phyloP scores from a whole-genome alignment of 805 yeast genomes.

The Tetrapisispora phaffii region DNA sequence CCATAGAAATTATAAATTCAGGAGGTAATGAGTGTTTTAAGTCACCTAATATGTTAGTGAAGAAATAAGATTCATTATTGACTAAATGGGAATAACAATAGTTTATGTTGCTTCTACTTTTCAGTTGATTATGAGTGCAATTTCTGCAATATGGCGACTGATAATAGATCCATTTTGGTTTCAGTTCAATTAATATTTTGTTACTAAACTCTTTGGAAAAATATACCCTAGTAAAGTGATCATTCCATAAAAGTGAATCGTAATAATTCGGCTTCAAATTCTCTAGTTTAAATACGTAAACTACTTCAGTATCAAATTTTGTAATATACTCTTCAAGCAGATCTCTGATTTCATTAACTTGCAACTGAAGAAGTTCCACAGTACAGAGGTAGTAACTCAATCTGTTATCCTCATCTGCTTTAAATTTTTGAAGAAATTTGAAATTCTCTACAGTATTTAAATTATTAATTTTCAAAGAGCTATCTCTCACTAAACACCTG shows the following conservation, averaged over 20 bases:
- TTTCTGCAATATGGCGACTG: conserved; percentile 20
- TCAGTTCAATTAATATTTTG: conserved; percentile 19
- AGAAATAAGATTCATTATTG: conserved; percentile 7
- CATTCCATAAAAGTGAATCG: conserved; percentile 6
- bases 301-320: conserved; percentile 7
- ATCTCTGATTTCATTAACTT: background rate
- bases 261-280: conserved; percentile 10
- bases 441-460: conserved; percentile 14
- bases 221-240: conserved; percentile 20
- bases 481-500: conserved; percentile 20
- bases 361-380: conserved; percentile 9
- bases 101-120: conserved; percentile 10
- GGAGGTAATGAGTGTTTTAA: conserved; percentile 6
- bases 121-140: conserved; percentile 21
- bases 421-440: conserved; percentile 7
- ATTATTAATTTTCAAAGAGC: conserved; percentile 15
- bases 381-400: conserved; percentile 9
- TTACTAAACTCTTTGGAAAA: background rate
- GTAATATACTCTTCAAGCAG: conserved; percentile 4
- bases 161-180: conserved; percentile 27
- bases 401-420: conserved; percentile 6
- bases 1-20: conserved; percentile 10
- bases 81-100: conserved; percentile 19
- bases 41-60: conserved; percentile 4
- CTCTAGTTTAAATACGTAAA: conserved; percentile 12